Base-by-base conservation (phyloP, 805 yeast genomes). In the Candida yuanshanica region DNA sequence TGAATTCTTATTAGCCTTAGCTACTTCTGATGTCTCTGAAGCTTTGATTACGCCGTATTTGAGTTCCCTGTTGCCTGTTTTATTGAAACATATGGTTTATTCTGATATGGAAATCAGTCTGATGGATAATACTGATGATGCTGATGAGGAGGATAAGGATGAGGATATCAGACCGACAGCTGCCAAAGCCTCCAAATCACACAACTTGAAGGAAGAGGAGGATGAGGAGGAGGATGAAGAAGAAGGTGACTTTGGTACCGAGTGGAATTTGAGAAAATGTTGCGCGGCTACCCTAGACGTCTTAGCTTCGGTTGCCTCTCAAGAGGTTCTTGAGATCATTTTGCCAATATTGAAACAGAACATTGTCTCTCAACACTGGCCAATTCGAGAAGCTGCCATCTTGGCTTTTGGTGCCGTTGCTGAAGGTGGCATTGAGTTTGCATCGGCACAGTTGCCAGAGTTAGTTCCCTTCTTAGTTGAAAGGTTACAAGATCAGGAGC, bases 321-420 rank as follows among this genome's bases (percentile, higher is more conserved):
- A 69, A 11, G 78, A 76, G 43, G 90, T 87, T 3, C 66, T 91
- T 35, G 68, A 70, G 20, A 68, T 76, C 11, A 72, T 86, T 2
- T 71, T 91, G 47, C 97, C 99, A 3, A 65, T 81, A 12, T 68
- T 93, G 43, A 82, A 85, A 60, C 79, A 77, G 35, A 76, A 80
- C 40, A 77, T 93, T 39, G 73, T 74, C 8, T 75, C 88, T 4
- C 65, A 69, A 4, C 76, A 82, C 45, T 93, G 99, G 99, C 78
- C 93, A 64, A 66, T 77, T 41, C 81, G 96, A 55, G 99, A 93
- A 66, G 98, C 98, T 20, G 95, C 96, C 2, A 90, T 93, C 21
- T 69, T 93, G 36, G 97, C 98, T 1, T 74, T 93, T 56, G 99
- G 99, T 47, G 98, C 98, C 22, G 81, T 91, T 55, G 86, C 95